These are phyloP conservation scores for Malus hybrid DNA, from an alignment of 331 rosid species.

Conservation along the genomic window DNA sequence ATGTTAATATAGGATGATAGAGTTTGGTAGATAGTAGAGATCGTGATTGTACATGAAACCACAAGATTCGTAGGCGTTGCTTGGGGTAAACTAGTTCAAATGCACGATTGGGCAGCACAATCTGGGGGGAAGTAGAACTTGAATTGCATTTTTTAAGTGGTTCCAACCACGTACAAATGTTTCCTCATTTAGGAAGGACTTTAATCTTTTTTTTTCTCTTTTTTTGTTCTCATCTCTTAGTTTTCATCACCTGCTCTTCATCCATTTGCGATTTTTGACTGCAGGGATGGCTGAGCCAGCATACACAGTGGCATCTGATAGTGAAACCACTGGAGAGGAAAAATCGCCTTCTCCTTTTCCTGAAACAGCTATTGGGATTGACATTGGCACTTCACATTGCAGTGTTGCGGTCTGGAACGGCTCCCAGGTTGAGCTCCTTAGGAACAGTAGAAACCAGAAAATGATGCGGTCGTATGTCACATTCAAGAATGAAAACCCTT, in stretches of 20 bases:
- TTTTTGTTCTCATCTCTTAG: no score
- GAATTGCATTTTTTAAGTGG: no score
- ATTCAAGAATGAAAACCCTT: conserved; percentile 57
- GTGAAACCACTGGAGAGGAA: conserved; percentile 73
- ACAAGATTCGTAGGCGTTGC: not conserved
- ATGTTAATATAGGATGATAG: not conserved
- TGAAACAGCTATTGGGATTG: conserved; percentile 75
- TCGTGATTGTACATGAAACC: not conserved
- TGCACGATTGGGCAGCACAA: no score
- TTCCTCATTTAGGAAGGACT: no score
- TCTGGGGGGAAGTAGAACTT: no score
- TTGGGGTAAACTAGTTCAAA: not conserved
- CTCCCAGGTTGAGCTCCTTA: conserved; percentile 58
- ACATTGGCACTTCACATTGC: conserved; percentile 85
- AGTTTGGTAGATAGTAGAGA: not conserved
- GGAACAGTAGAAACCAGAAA: conserved; percentile 57
- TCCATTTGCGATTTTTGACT: not conserved
- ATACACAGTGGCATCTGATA: conserved; percentile 79
- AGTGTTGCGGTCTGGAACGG: conserved; percentile 89
- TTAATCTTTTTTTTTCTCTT: no score
- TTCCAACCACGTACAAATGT: no score
- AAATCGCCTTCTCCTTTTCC: conserved; percentile 41
- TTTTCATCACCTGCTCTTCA: not conserved
- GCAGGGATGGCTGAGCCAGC: conserved; percentile 79
- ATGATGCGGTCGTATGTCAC: conserved; percentile 67